Conservation (phyloP, 306 rosid species). For the Potentilla sterilis region DNA sequence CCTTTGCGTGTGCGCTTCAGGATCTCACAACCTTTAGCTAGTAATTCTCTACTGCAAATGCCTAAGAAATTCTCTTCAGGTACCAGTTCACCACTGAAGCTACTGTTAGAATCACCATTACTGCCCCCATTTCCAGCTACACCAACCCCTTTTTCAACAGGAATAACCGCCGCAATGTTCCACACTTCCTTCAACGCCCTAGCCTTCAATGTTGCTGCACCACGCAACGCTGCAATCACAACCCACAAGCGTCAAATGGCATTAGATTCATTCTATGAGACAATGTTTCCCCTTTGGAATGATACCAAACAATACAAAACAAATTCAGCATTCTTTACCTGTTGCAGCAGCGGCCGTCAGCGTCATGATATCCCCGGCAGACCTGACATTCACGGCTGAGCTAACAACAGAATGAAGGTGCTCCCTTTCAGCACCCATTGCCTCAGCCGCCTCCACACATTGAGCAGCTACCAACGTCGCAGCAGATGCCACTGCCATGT, state of each 20-base stretch:
- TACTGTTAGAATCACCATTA: slow-evolving; percentile 51
- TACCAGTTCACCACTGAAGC: slow-evolving; percentile 65
- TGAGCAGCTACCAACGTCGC: slow-evolving; percentile 93
- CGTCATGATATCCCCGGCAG: slow-evolving; percentile 87
- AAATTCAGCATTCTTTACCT: slow-evolving; percentile 29
- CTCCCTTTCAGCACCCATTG: slow-evolving; percentile 86
- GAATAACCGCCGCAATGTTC: slow-evolving; percentile 86
- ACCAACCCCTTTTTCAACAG: slow-evolving; percentile 63
- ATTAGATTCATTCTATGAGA: neutral
- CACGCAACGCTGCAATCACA: slow-evolving; percentile 67
- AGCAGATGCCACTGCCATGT: slow-evolving; percentile 89
- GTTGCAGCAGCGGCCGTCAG: slow-evolving; percentile 91
- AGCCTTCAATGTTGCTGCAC: slow-evolving; percentile 95
- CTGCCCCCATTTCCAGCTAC: slow-evolving; percentile 29
- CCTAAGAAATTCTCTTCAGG: slow-evolving; percentile 73
- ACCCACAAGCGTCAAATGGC: neutral
- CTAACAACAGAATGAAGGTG: slow-evolving; percentile 73
- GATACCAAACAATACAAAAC: neutral
- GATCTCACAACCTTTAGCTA: slow-evolving; percentile 78
- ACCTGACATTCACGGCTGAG: slow-evolving; percentile 90
- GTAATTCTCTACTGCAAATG: slow-evolving; percentile 61
- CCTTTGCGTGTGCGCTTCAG: slow-evolving; percentile 95
- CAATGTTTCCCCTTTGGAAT: neutral
- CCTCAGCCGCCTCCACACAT: slow-evolving; percentile 93
- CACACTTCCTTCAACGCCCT: slow-evolving; percentile 90